phyloP scores from a whole-genome alignment of 495 filamentous ascomycete genomes.

The Stereocaulon alpinum region DNA sequence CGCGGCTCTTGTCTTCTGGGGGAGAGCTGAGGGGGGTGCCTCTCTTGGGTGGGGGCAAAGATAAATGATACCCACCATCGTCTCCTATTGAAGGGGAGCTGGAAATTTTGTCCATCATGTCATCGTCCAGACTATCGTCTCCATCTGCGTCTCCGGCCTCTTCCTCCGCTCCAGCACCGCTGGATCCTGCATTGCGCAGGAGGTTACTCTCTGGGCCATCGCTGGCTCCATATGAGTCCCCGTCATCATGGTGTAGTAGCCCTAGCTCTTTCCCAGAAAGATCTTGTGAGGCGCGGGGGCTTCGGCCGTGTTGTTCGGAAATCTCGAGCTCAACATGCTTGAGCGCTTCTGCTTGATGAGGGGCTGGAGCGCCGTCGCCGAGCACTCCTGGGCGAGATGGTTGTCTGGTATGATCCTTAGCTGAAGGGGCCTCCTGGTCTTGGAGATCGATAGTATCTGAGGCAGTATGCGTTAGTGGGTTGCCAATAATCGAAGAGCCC shows the following conservation, averaged over 20 bases:
- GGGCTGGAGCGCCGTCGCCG: constrained; percentile 52
- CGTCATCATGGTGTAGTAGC: constrained; percentile 41
- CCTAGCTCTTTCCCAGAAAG: constrained; percentile 26
- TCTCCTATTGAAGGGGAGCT: constrained; percentile 90
- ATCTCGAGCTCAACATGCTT: constrained; percentile 68
- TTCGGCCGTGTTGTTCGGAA: constrained; percentile 51
- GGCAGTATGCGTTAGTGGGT: constrained; percentile 14
- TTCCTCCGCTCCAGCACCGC: constrained; percentile 42
- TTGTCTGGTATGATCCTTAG: constrained; percentile 63
- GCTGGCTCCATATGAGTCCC: constrained; percentile 38
- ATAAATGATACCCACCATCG: constrained; percentile 71
- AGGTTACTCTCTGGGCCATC: constrained; percentile 40
- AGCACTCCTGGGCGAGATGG: constrained; percentile 38
- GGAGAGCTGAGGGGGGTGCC: constrained; percentile 32
- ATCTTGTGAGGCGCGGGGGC: constrained; percentile 34
- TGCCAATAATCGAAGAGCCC: not conserved
- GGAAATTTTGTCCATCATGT: constrained; percentile 92
- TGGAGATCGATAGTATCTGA: constrained; percentile 94
- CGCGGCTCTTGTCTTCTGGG: constrained; percentile 19
- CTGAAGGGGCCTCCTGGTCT: constrained; percentile 66
- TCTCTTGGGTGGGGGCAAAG: constrained; percentile 34
- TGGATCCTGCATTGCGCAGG: constrained; percentile 18
- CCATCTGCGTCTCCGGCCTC: constrained; percentile 62
- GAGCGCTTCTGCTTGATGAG: constrained; percentile 76
- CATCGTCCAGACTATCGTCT: constrained; percentile 74